phyloP scores from a whole-genome alignment of 257 asterid species.

The Jaltomata sinuosa region DNA sequence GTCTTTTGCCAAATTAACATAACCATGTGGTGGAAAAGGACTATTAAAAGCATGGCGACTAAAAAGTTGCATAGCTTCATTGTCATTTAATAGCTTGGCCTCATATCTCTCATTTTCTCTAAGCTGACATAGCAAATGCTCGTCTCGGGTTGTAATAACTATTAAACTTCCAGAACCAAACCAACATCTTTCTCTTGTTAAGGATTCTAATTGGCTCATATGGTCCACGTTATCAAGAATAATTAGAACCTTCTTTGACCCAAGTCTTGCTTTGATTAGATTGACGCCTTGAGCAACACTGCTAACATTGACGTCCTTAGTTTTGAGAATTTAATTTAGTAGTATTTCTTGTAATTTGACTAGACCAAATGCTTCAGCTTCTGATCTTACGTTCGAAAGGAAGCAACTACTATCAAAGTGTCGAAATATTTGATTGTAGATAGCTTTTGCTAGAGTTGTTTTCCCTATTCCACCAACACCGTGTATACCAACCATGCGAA shows the following conservation, averaged over 20 bases:
- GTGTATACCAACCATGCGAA: not conserved
- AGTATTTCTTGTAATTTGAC: not conserved
- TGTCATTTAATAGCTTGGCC: not conserved
- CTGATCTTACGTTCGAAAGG: not conserved
- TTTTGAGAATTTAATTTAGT: not conserved
- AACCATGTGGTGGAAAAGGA: not conserved
- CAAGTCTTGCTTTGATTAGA: not conserved
- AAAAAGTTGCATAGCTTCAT: not conserved
- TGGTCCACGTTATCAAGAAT: not conserved
- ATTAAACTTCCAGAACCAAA: not conserved
- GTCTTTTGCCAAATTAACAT: not conserved
- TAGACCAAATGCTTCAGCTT: not conserved
- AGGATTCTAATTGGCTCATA: not conserved
- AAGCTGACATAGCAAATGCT: not conserved
- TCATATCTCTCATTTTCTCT: not conserved
- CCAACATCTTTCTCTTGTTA: constrained; percentile 1
- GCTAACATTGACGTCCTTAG: not conserved
- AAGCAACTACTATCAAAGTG: not conserved
- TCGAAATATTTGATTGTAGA: not conserved
- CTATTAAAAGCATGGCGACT: not conserved
- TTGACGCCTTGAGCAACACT: not conserved
- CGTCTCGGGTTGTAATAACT: not conserved
- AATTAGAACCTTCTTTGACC: not conserved
- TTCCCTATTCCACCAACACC: not conserved
- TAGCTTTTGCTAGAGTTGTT: not conserved